A percentile compares a stretch with the other conserved stretches of the same genome.
Conservation (phyloP, 2,329 filamentous ascomycete genomes). For the Alternaria sp. region DNA sequence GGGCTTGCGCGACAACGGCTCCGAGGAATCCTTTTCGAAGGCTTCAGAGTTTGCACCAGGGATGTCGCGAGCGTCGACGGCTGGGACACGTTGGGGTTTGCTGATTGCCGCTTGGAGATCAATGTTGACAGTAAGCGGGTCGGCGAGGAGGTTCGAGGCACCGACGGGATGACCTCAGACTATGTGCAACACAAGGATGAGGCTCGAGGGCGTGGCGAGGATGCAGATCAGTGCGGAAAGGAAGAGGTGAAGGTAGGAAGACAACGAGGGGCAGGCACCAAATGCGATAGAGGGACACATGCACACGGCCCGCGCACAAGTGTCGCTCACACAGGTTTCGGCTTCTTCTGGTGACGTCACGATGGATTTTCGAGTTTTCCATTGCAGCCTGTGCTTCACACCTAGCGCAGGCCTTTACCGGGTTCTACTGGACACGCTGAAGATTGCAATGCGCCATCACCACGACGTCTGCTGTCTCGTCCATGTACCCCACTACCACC, state of each 20-base stretch:
- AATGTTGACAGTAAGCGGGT: constrained; percentile 15
- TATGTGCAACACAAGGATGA: constrained; percentile 25
- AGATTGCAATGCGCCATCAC: not conserved
- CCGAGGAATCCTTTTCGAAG: not conserved
- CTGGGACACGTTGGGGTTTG: not conserved
- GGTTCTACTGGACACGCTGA: not conserved
- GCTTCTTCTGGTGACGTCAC: constrained; percentile 17
- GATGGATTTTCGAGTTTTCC: constrained; percentile 22
- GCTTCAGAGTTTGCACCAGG: constrained; percentile 14
- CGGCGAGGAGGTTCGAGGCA: constrained; percentile 26
- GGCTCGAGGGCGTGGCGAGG: constrained; percentile 27
- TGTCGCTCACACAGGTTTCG: constrained; percentile 19
- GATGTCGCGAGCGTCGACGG: not conserved
- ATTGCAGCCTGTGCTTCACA: constrained; percentile 15
- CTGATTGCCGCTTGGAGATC: constrained; percentile 4
- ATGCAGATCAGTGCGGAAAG: constrained; percentile 31
- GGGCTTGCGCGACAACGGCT: constrained; percentile 12
- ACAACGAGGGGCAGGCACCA: constrained; percentile 13
- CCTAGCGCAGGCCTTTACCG: constrained; percentile 1
- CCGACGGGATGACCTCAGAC: constrained; percentile 11
- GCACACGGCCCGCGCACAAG: constrained; percentile 10
- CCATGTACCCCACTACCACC: constrained; percentile 1
- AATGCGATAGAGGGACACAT: constrained; percentile 12
- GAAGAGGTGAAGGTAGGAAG: constrained; percentile 18
- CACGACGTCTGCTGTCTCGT: not conserved